Conservation (phyloP, 768 basidiomycete genomes). For the Rubroboletus satanas region DNA sequence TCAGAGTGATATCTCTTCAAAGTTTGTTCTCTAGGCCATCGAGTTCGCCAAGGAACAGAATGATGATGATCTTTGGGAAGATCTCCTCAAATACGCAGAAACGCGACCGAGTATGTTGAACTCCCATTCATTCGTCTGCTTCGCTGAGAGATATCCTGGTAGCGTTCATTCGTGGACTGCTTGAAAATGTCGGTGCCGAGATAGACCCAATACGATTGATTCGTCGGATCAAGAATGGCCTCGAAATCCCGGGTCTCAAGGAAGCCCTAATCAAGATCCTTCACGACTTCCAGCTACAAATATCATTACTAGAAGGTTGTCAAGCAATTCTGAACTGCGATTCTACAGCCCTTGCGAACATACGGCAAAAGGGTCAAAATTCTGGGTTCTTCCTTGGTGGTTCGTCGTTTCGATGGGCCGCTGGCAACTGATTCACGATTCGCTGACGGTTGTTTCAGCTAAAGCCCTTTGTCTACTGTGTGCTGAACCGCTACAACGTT, state of each 20-base stretch:
- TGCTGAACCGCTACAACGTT: conserved; percentile 50
- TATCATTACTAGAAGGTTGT: conserved; percentile 89
- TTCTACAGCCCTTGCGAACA: conserved; percentile 63
- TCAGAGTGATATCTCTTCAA: conserved; percentile 1
- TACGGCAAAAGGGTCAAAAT: conserved; percentile 72
- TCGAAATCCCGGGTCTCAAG: conserved; percentile 95
- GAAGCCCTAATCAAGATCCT: conserved; percentile 94
- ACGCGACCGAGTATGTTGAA: conserved; percentile 70
- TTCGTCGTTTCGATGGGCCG: conserved; percentile 34
- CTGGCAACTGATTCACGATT: not conserved
- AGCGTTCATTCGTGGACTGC: conserved; percentile 92
- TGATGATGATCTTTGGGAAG: conserved; percentile 98
- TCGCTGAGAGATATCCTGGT: not conserved
- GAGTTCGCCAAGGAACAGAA: conserved; percentile 98
- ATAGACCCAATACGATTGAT: conserved; percentile 95
- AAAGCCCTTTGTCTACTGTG: conserved; percentile 69
- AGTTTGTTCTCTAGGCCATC: conserved; percentile 60
- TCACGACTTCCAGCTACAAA: conserved; percentile 93
- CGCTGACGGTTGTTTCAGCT: conserved; percentile 37
- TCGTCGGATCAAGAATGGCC: conserved; percentile 89
- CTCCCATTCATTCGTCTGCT: not conserved
- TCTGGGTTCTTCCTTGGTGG: conserved; percentile 75
- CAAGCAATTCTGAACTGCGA: conserved; percentile 84
- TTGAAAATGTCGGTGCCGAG: conserved; percentile 95
- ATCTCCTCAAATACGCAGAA: conserved; percentile 90